A percentile compares a stretch with the other conserved stretches of the same genome.
phyloP scores from a whole-genome alignment of 2,329 filamentous ascomycete genomes.

The Colletotrichum viniferum region DNA sequence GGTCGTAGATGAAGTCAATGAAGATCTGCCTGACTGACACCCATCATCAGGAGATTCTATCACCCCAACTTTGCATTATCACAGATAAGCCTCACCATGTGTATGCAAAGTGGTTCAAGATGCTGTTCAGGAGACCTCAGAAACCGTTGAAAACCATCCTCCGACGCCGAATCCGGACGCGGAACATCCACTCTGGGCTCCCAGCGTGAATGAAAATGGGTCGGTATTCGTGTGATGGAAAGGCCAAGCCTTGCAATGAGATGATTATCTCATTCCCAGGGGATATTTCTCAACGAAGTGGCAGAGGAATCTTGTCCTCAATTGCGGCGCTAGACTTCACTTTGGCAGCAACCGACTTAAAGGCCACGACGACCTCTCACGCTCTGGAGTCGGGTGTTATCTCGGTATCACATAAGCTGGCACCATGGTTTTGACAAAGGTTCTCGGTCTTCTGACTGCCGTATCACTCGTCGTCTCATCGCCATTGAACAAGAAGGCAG shows the following conservation, averaged over 20 bases:
- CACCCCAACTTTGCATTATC: not conserved
- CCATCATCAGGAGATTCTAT: not conserved
- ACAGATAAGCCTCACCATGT: not conserved
- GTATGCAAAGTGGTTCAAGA: not conserved
- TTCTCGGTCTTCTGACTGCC: not conserved
- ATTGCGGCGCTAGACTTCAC: not conserved
- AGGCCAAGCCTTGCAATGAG: not conserved
- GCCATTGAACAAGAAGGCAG: not conserved
- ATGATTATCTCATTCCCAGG: not conserved
- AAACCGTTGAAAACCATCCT: not conserved
- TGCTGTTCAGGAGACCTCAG: not conserved
- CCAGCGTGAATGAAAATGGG: not conserved
- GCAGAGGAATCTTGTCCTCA: not conserved
- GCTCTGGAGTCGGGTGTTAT: not conserved
- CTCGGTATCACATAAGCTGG: not conserved
- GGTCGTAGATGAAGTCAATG: not conserved
- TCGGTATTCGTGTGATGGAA: not conserved
- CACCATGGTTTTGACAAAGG: not conserved
- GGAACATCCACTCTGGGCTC: fast-evolving
- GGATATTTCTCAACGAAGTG: too few relatives aligned
- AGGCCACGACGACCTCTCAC: fast-evolving
- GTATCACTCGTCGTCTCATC: not conserved
- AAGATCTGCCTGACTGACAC: not conserved
- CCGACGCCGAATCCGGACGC: not conserved
- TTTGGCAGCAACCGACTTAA: not conserved